These are phyloP conservation scores for Exophiala sp. DNA, from an alignment of 2,329 filamentous ascomycete species.

Conservation along the genomic window DNA sequence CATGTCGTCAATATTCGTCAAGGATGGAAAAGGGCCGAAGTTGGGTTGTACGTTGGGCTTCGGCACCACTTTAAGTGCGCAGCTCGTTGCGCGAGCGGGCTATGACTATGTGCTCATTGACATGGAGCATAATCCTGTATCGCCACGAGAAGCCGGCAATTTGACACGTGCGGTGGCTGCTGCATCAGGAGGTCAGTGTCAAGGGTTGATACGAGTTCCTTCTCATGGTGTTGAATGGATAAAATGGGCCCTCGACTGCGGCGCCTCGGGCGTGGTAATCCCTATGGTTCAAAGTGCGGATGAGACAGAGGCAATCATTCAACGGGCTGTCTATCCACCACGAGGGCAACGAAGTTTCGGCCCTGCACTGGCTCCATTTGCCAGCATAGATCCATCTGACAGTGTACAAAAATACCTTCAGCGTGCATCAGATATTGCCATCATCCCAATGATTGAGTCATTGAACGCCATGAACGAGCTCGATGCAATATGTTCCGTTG, in stretches of 20 bases:
- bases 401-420: neutral
- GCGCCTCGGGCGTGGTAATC: no score
- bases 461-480: neutral
- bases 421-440: neutral
- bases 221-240: no score
- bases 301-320: neutral
- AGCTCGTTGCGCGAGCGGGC: no score
- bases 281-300: neutral
- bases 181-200: no score
- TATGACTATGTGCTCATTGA: no score
- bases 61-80: no score
- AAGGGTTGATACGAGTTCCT: no score
- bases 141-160: neutral
- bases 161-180: neutral
- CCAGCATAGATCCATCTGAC: neutral
- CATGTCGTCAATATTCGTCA: no score
- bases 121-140: conserved; percentile 2
- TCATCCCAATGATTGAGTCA: conserved; percentile 3
- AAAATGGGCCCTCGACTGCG: no score
- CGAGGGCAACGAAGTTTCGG: conserved; percentile 1
- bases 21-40: no score
- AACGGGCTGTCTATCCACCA: conserved; percentile 1
- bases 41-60: no score
- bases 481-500: neutral
- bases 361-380: neutral